Percentiles rank a stretch among this genome's conserved stretches.
These are phyloP conservation scores for Corynascus novoguineensis DNA, from an alignment of 495 filamentous ascomycete genomes.

Conservation along the genomic window DNA sequence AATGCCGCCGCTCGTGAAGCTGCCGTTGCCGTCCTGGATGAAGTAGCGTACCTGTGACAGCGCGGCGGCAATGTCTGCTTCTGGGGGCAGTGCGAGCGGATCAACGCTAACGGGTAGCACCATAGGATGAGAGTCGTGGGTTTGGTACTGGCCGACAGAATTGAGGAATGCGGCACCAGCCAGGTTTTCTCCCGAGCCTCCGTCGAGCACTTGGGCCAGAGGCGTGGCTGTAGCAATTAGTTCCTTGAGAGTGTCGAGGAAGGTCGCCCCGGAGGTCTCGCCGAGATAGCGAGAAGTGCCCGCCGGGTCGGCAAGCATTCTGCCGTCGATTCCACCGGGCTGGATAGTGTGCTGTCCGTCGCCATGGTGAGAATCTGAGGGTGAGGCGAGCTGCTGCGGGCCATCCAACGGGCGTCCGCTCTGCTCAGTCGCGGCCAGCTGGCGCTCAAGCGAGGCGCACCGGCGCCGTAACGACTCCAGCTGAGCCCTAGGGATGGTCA, in stretches of 20 bases:
- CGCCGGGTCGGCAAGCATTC: conserved; percentile 32
- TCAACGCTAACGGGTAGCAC: conserved; percentile 18
- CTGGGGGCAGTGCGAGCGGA: conserved; percentile 24
- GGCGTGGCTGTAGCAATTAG: conserved; percentile 30
- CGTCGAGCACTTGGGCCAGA: conserved; percentile 3
- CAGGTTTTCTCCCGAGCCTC: background rate
- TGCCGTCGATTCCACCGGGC: conserved; percentile 19
- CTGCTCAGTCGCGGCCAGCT: conserved; percentile 8
- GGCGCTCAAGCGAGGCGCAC: conserved; percentile 19
- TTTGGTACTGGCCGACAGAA: conserved; percentile 36
- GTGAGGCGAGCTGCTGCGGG: background rate
- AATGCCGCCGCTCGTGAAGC: conserved; percentile 30
- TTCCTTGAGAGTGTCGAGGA: conserved; percentile 34
- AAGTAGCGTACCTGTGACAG: conserved; percentile 25
- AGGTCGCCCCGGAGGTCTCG: conserved; percentile 36
- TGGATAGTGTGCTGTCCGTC: conserved; percentile 4
- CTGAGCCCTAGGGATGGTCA: conserved; percentile 26
- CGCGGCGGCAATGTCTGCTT: conserved; percentile 22
- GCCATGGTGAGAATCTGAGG: background rate
- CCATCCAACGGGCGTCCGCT: background rate
- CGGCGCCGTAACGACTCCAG: conserved; percentile 26
- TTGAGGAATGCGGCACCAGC: conserved; percentile 21
- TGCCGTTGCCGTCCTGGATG: conserved; percentile 30
- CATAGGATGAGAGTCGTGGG: conserved; percentile 37
- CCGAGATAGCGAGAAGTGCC: conserved; percentile 35